Percentiles rank a stretch among this genome's conserved stretches.
These are phyloP conservation scores for Domatiomyces catenatus DNA, from an alignment of 2,329 filamentous ascomycete species.

Conservation along the genomic window DNA sequence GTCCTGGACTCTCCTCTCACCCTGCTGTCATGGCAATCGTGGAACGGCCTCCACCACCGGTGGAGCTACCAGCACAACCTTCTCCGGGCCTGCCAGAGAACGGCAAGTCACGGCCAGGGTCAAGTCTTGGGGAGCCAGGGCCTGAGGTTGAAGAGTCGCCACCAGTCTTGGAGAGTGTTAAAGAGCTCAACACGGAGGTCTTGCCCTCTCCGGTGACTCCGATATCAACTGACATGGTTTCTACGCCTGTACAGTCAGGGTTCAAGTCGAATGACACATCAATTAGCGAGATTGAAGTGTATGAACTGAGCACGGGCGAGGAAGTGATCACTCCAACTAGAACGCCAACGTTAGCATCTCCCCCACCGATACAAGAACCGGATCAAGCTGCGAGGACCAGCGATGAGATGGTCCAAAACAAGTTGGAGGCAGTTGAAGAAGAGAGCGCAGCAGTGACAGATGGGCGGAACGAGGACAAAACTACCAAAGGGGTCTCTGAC, in stretches of 20 bases:
- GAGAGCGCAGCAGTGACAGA: not conserved
- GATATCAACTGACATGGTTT: not conserved
- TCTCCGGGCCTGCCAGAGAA: slow-evolving; percentile 3
- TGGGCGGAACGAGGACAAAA: not conserved
- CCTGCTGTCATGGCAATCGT: slow-evolving; percentile 13
- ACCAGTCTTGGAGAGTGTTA: not conserved
- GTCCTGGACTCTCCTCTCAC: slow-evolving; percentile 11
- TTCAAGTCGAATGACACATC: not conserved
- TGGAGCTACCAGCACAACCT: slow-evolving; percentile 8
- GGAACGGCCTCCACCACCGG: slow-evolving; percentile 8
- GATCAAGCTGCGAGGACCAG: not conserved
- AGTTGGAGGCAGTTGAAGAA: not conserved
- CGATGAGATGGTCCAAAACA: not conserved
- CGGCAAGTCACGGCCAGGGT: not conserved
- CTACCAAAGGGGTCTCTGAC: not conserved
- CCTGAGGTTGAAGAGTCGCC: slow-evolving; percentile 5
- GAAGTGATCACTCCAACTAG: not conserved
- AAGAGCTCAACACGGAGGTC: not conserved
- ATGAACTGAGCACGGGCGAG: not conserved
- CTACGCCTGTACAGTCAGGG: not conserved
- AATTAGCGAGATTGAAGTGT: not conserved
- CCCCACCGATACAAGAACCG: not conserved
- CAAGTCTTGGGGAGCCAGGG: slow-evolving; percentile 14
- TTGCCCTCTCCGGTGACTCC: slow-evolving; percentile 1
- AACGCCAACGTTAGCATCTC: not conserved